A percentile compares a stretch with the other conserved stretches of the same genome.
Conservation (phyloP, 140 eudicot species). For the Bidens hawaiensis region DNA sequence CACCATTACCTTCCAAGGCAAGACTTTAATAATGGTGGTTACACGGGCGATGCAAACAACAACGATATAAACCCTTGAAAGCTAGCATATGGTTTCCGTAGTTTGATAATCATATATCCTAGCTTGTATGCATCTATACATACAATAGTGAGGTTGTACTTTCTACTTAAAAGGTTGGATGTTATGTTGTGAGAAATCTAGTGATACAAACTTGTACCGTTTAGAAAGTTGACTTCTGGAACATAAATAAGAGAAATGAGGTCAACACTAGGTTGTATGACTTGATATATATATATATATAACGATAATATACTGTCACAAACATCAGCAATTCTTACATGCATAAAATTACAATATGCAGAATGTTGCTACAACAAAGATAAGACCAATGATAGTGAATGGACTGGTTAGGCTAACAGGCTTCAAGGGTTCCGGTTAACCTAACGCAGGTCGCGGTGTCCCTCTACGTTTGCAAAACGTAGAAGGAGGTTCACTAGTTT, state of each 20-base stretch:
- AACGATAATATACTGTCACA: background rate
- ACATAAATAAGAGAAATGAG: slow-evolving; percentile 23
- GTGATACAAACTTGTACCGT: background rate
- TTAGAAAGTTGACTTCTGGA: background rate
- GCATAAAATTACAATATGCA: background rate
- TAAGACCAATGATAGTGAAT: no score
- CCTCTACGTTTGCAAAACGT: no score
- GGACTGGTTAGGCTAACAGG: no score
- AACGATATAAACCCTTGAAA: slow-evolving; percentile 22
- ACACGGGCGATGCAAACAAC: slow-evolving; percentile 7
- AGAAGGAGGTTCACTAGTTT: no score
- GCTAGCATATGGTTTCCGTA: background rate
- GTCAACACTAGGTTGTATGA: slow-evolving; percentile 18
- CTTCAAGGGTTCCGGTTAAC: no score
- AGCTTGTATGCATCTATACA: slow-evolving; percentile 15
- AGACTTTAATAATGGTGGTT: slow-evolving; percentile 31
- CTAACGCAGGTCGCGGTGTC: no score
- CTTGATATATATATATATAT: slow-evolving; percentile 1
- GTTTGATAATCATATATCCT: no score
- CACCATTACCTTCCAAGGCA: slow-evolving; percentile 34
- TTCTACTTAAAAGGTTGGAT: slow-evolving; percentile 8
- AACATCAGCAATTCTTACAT: background rate
- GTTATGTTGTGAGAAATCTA: background rate
- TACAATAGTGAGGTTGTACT: slow-evolving; percentile 9
- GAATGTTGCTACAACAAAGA: no score